These are phyloP conservation scores for Capronia americana DNA, from an alignment of 2,329 filamentous ascomycete genomes.

Conservation along the genomic window DNA sequence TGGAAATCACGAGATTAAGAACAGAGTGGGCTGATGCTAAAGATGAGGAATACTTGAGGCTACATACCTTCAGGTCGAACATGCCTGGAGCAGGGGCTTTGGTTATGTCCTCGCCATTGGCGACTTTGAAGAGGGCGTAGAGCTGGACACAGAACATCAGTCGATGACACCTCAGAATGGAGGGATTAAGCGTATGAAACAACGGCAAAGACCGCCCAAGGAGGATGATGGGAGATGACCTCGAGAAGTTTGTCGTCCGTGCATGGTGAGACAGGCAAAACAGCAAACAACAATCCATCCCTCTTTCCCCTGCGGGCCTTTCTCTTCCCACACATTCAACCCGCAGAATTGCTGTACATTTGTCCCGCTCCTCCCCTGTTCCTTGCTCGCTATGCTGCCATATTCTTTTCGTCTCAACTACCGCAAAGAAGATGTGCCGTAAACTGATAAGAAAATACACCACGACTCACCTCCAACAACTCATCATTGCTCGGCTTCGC, in stretches of 20 bases:
- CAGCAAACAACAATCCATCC: neutral
- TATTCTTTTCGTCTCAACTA: neutral
- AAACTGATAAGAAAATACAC: neutral
- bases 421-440: neutral
- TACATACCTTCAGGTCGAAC: constrained; percentile 50
- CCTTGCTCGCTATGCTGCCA: neutral
- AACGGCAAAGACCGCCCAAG: neutral
- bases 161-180: neutral
- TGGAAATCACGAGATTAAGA: constrained; percentile 57
- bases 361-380: neutral
- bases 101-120: constrained; percentile 39
- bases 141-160: constrained; percentile 39
- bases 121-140: constrained; percentile 50
- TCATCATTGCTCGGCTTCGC: constrained; percentile 47
- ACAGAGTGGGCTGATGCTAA: constrained; percentile 51
- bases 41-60: neutral
- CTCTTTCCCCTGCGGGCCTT: neutral
- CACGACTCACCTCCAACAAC: constrained; percentile 43
- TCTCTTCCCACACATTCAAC: neutral
- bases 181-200: neutral
- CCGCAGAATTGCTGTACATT: neutral
- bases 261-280: neutral
- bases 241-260: neutral
- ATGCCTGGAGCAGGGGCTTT: constrained; percentile 44
- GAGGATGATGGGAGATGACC: neutral